A percentile compares a stretch with the other conserved stretches of the same genome.
These are phyloP conservation scores for Chaetomium sp. DNA, from an alignment of 2,329 filamentous ascomycete genomes.

Conservation along the genomic window DNA sequence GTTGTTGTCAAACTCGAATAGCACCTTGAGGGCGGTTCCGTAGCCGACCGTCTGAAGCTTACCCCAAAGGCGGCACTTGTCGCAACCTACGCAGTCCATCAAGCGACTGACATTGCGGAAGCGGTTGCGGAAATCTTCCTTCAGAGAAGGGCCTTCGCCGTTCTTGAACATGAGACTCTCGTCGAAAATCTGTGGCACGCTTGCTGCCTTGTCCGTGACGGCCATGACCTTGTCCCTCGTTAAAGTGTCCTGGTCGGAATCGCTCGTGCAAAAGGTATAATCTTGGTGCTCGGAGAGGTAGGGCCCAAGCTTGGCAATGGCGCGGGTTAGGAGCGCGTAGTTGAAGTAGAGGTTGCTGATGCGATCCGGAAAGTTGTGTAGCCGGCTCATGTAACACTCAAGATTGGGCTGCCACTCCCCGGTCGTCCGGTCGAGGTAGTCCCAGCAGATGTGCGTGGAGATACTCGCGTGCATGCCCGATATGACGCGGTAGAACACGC, in stretches of 20 bases:
- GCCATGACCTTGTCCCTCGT: conserved; percentile 79
- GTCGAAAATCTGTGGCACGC: conserved; percentile 78
- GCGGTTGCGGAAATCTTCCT: conserved; percentile 94
- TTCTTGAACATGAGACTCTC: conserved; percentile 92
- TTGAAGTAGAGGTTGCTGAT: conserved; percentile 99
- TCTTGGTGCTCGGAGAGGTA: conserved; percentile 54
- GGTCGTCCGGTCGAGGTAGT: conserved; percentile 91
- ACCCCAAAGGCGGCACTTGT: conserved; percentile 97
- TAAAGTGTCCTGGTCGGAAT: conserved; percentile 66
- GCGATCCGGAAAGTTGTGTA: conserved; percentile 79
- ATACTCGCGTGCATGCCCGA: conserved; percentile 99
- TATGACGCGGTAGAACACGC: conserved; percentile 93
- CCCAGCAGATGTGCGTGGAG: conserved; percentile 90
- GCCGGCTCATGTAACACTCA: conserved; percentile 78
- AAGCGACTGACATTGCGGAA: conserved; percentile 94
- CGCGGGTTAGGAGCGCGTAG: conserved; percentile 89
- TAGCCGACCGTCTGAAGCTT: conserved; percentile 95
- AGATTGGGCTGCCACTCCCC: conserved; percentile 90
- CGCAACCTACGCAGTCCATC: conserved; percentile 98
- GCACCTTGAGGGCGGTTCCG: conserved; percentile 86
- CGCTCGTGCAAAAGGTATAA: conserved; percentile 91
- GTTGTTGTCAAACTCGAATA: conserved; percentile 82
- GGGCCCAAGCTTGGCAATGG: conserved; percentile 81
- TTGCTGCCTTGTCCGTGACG: conserved; percentile 64
- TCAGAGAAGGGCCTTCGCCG: conserved; percentile 67